Conservation (phyloP, 1,139 yeast genomes). For the Hyphopichia burtonii region DNA sequence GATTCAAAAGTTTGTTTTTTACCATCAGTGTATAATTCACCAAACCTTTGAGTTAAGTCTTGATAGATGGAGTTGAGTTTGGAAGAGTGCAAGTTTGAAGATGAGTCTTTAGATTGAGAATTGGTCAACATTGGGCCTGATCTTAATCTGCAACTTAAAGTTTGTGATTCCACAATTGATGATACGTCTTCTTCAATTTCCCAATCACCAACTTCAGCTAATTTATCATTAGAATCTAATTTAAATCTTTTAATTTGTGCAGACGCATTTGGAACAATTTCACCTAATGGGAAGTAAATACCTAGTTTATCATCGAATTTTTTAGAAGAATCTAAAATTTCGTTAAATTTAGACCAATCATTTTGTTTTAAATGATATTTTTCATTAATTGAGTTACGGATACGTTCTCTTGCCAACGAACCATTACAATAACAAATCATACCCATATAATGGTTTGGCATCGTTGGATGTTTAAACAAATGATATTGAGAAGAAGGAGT, state of each 20-base stretch:
- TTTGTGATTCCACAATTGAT: conserved; percentile 83
- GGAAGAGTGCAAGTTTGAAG: conserved; percentile 10
- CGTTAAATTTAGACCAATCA: conserved; percentile 69
- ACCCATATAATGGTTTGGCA: conserved; percentile 79
- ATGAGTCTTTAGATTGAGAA: conserved; percentile 11
- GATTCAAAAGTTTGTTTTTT: conserved; percentile 42
- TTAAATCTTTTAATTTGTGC: conserved; percentile 55
- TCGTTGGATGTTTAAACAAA: conserved; percentile 81
- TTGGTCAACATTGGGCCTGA: conserved; percentile 64
- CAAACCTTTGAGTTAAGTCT: conserved; percentile 30
- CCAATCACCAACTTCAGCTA: conserved; percentile 37
- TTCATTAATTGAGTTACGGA: conserved; percentile 63
- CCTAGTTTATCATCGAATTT: conserved; percentile 56
- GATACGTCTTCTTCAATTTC: conserved; percentile 62
- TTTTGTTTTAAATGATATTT: conserved; percentile 32
- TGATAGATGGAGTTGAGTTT: conserved; percentile 19
- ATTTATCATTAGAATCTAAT: conserved; percentile 21
- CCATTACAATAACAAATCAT: conserved; percentile 96
- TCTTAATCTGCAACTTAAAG: conserved; percentile 77
- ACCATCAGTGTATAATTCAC: conserved; percentile 51
- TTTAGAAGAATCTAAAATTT: conserved; percentile 41
- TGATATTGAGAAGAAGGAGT: conserved; percentile 83
- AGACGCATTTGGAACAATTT: conserved; percentile 79
- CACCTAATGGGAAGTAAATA: conserved; percentile 83
- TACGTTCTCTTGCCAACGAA: conserved; percentile 76